A percentile compares a stretch with the other conserved stretches of the same genome.
Conservation (phyloP, 208 protist genomes). For the Leishmania mexicana region DNA sequence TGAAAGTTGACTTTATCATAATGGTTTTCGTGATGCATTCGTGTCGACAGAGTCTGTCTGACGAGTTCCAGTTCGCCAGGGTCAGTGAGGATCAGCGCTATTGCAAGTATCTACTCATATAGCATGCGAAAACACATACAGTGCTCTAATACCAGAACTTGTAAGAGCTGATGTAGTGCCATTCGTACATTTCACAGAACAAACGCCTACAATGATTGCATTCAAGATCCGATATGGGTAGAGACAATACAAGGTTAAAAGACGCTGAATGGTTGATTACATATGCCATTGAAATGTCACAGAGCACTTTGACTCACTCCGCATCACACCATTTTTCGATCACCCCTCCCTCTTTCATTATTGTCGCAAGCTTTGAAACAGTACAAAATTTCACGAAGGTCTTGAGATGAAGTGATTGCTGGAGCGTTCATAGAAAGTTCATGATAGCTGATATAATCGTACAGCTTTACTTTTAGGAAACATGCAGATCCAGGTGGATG, state of each 20-base stretch:
- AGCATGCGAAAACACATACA: background rate
- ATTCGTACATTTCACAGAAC: background rate
- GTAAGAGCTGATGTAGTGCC: background rate
- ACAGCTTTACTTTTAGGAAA: no score
- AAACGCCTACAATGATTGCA: background rate
- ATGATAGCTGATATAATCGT: no score
- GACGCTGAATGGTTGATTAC: no score
- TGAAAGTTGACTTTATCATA: background rate
- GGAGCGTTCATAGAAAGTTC: no score
- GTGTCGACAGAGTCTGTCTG: background rate
- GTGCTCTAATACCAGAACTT: background rate
- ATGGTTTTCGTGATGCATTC: no score
- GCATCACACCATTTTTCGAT: background rate
- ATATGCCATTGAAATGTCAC: no score
- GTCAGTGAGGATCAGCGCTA: background rate
- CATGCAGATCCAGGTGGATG: no score
- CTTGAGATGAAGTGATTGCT: background rate
- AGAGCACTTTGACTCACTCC: background rate
- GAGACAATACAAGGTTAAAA: background rate
- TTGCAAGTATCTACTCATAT: background rate
- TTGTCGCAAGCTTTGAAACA: background rate
- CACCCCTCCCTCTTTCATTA: background rate
- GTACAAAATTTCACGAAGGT: background rate
- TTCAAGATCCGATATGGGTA: background rate
- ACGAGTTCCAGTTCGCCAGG: background rate